phyloP scores from a whole-genome alignment of 2,329 filamentous ascomycete genomes.

The Exophiala oligosperma region DNA sequence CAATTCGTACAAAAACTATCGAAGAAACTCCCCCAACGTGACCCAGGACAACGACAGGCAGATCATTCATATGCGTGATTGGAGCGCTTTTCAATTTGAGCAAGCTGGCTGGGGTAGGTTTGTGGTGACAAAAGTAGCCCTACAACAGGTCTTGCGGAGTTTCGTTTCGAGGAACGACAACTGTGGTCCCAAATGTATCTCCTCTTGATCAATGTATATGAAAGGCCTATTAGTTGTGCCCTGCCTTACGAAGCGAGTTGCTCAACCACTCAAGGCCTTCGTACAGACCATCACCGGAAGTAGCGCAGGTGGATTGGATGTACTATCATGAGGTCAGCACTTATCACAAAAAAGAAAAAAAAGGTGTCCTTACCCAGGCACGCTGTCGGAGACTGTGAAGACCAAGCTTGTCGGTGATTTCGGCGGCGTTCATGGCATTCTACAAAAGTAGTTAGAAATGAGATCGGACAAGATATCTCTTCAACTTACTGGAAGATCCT shows the following conservation, averaged over 20 bases:
- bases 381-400: constrained; percentile 98
- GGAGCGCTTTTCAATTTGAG: constrained; percentile 18
- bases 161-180: background rate
- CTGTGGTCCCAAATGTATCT: background rate
- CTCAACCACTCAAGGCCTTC: constrained; percentile 96
- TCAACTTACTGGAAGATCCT: constrained; percentile 86
- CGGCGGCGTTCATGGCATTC: constrained; percentile 99
- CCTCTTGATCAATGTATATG: background rate
- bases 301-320: constrained; percentile 99
- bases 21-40: constrained; percentile 23
- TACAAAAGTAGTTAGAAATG: constrained; percentile 39
- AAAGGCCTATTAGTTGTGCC: constrained; percentile 43
- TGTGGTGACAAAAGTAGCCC: constrained; percentile 2
- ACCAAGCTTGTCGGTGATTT: constrained; percentile 99
- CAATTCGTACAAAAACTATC: constrained; percentile 25
- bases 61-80: constrained; percentile 24
- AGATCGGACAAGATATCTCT: constrained; percentile 2
- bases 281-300: constrained; percentile 98
- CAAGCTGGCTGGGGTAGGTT: constrained; percentile 25
- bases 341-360: constrained; percentile 6
- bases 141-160: constrained; percentile 22
- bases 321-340: constrained; percentile 59
- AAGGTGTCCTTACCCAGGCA: constrained; percentile 76
- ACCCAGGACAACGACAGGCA: constrained; percentile 24
- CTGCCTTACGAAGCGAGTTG: constrained; percentile 74